phyloP scores from a whole-genome alignment of 75 land plant genomes.

The Sequoia sempervirens region DNA sequence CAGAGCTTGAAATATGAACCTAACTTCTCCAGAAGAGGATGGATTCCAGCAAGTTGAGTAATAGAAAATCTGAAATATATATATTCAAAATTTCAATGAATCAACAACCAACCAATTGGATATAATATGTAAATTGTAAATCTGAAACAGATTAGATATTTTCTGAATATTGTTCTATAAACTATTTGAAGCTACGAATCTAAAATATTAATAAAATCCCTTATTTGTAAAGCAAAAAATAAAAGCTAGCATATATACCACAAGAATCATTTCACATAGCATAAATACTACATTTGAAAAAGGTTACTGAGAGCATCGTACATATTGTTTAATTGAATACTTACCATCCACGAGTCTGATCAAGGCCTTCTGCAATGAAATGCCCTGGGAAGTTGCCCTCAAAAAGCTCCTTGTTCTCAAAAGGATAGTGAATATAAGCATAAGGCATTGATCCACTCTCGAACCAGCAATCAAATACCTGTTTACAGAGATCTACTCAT shows the following conservation, averaged over 20 bases:
- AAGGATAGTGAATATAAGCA: conserved; percentile 98
- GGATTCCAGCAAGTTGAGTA: neutral
- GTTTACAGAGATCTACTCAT: neutral
- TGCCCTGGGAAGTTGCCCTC: conserved; percentile 96
- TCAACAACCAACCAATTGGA: neutral
- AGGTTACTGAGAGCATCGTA: neutral
- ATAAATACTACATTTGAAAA: neutral
- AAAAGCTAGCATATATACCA: neutral
- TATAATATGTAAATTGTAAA: neutral
- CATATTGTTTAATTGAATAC: conserved; percentile 4
- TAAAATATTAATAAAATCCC: neutral
- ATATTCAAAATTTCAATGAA: too few species aligned
- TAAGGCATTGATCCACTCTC: conserved; percentile 99
- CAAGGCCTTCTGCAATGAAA: conserved; percentile 99
- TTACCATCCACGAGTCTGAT: conserved; percentile 99
- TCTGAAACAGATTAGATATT: neutral
- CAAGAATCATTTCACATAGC: neutral
- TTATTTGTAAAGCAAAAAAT: neutral
- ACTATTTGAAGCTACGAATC: neutral
- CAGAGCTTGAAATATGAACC: too few species aligned
- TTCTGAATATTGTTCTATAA: neutral
- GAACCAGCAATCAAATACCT: conserved; percentile 99
- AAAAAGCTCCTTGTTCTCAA: conserved; percentile 93
- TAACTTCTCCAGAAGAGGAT: too few species aligned
- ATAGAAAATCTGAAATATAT: too few species aligned